Evolutionary conservation across 257 asterid species (phyloP).

Genomic region (Vinca minor): DNA sequence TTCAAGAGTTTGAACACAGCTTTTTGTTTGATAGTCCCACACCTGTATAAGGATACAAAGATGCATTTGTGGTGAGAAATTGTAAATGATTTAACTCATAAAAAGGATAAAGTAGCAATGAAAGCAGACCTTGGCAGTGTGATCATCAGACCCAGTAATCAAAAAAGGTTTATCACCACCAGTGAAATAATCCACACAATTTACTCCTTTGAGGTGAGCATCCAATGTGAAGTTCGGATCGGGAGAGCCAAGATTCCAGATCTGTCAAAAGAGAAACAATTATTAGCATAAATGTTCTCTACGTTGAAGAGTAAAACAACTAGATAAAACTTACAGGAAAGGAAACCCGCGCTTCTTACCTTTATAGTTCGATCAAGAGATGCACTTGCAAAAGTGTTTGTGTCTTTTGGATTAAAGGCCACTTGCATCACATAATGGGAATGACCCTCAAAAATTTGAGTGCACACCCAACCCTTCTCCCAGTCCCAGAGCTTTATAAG

Average conservation of each 20-base stretch:
- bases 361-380: conserved; percentile 94
- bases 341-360: conserved; percentile 33
- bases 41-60: conserved; percentile 46
- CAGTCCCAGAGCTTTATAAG: conserved; percentile 99
- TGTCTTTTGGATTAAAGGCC: conserved; percentile 95
- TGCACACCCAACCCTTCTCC: conserved; percentile 97
- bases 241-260: conserved; percentile 99
- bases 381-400: conserved; percentile 98
- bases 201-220: conserved; percentile 94
- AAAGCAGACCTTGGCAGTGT: conserved; percentile 83
- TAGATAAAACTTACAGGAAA: not conserved
- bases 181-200: conserved; percentile 93
- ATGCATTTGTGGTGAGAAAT: conserved; percentile 9
- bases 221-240: conserved; percentile 97
- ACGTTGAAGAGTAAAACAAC: not conserved
- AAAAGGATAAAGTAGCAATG: conserved; percentile 12
- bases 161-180: conserved; percentile 96
- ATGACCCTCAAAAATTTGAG: conserved; percentile 98
- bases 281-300: conserved; percentile 1
- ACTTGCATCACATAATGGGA: conserved; percentile 99
- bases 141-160: conserved; percentile 97
- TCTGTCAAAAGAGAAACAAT: conserved; percentile 38
- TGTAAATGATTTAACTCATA: conserved; percentile 11
- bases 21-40: conserved; percentile 98
- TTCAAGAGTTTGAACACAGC: conserved; percentile 94